Evolutionary conservation across 371 early-diverging fungal species (phyloP), one percentile per base, ranked within the genome.

Genomic region (Mortierella sp.): DNA sequence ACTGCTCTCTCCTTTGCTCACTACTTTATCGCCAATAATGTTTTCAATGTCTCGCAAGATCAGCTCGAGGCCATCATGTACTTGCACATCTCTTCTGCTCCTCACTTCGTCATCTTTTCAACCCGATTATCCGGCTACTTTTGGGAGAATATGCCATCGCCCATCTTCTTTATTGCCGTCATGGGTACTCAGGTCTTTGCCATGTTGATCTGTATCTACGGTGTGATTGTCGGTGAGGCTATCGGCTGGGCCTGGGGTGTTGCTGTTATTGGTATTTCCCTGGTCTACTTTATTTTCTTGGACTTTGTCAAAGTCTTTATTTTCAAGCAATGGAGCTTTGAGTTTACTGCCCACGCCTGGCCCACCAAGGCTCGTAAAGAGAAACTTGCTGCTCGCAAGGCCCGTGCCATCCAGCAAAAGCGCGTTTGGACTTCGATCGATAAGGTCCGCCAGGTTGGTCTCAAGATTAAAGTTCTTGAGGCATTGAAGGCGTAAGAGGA

Each of bases 91-190:
- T 94, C 95, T 18, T 94, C 93, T 8, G 93, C 93, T 54, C 97
- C 97, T 40, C 97, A 97, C 84, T 97, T 97, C 87, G 95, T 96
- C 39, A 97, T 97, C 83, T 97, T 97, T 83, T 95, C 96, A 12
- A 97, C 97, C 11, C 92, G 97, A 70, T 83, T 97, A 1, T 87
- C 93, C 9, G 91, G 92, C 18, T 92, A 91, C 85, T 96, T 95
- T 88, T 97, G 94, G 93, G 91, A 90, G 67, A 93, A 90, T 65
- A 84, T 92, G 67, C 97, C 97, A 10, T 93, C 93, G n/a, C 87
- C 87, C 86, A 84, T 88, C 47, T 97, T 97, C 84, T 91, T 93
- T 16, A 83, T 88, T 6, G 95, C 95, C 59, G 92, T 97, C 60
- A 87, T 94, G 78, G 96, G 94, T 39, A 96, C 97, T n/a, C 97